Percentiles rank a stretch among this genome's conserved stretches.
Evolutionary conservation across 2,329 filamentous ascomycete species (phyloP).

Genomic region (Alternaria incomplexa): DNA sequence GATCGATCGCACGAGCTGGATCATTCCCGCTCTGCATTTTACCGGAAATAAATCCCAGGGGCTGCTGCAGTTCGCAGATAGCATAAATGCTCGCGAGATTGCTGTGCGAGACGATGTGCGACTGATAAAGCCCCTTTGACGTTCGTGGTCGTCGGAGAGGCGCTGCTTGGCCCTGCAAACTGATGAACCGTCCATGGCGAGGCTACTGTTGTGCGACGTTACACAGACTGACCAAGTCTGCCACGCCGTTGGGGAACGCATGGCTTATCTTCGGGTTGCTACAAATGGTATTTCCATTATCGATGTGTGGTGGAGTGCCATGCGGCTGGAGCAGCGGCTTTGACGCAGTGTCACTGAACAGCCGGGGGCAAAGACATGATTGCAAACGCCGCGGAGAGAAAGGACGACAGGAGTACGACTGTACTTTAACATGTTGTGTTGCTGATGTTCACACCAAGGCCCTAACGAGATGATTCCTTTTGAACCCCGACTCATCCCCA

Average conservation of each 20-base stretch:
- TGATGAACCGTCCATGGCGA: neutral
- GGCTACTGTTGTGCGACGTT: neutral
- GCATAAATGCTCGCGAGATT: neutral
- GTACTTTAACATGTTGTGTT: neutral
- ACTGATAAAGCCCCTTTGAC: neutral
- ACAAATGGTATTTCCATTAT: neutral
- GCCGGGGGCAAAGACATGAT: neutral
- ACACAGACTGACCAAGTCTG: constrained; percentile 2
- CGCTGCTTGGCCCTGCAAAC: neutral
- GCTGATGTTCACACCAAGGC: neutral
- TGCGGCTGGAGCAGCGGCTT: constrained; percentile 5
- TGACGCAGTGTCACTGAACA: neutral
- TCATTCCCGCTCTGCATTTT: neutral
- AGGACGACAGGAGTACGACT: neutral
- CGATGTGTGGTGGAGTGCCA: neutral
- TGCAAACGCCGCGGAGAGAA: neutral
- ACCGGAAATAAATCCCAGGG: constrained; percentile 1
- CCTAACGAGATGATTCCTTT: neutral
- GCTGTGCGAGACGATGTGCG: neutral
- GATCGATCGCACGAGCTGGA: constrained; percentile 11
- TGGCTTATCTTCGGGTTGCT: neutral
- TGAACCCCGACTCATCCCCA: neutral
- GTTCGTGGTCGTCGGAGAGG: neutral
- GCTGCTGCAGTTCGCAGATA: neutral
- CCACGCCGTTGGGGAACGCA: neutral